Evolutionary conservation across 441 rosid species (phyloP), one percentile per base, ranked within the genome.

Genomic region (Gossypium lobatum): DNA sequence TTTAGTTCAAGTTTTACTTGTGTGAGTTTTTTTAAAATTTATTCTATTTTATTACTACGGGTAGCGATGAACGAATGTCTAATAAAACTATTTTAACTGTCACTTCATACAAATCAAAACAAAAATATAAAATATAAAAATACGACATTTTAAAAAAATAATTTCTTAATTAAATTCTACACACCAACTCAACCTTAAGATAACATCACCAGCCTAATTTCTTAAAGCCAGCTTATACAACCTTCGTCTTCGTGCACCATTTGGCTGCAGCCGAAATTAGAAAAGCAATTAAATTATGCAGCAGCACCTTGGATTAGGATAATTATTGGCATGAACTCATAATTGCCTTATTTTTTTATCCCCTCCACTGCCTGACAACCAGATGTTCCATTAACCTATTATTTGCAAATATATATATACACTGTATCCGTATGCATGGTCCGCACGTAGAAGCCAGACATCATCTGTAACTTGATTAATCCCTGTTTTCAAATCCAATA

Each of bases 371-470:
- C 73, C 61, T 57, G 64, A 71, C 65, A 39, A 42, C 74, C 74
- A 42, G 26, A 57, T 14, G 26, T 20, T 20, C 23, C 42, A 2
- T 58, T 23, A 71, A 71, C 65, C 54, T 71, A 58, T 2, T 71
- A 42, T 42, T 42, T 42, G 46, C 46, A 42, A 42, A 42, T 42
- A 42, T 42, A 42, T 37, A 37, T 42, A 42, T 42, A 42, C 46
- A 42, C 13, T 9, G 46, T 42, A 37, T 28, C 61, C 62, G 52
- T 23, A 45, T 59, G 52, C 26, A 61, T 48, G 73, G 80, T 62
- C 57, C 34, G 76, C 76, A 59, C 68, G 73, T 72, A 10, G 70
- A 54, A 54, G 48, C 48, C 48, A 10, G 48, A 42, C 14, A 42
- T 42, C 48, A 42, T 10, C 48, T 9, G 48, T 42, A 42, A 42